Evolutionary conservation across 257 asterid species (phyloP), one percentile per base, ranked within the genome.

Genomic region (Agastache rugosa): DNA sequence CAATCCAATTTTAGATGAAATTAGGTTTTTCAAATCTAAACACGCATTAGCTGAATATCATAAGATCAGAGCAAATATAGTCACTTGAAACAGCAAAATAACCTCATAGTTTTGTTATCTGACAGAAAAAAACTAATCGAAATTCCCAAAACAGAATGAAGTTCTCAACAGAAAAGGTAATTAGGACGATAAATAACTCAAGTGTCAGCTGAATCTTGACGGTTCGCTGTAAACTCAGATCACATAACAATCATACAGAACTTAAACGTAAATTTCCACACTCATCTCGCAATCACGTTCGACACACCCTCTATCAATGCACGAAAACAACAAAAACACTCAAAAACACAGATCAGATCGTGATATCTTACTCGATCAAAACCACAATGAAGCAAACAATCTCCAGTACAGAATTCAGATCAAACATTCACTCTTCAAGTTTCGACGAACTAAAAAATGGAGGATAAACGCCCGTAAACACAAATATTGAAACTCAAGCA

Each of bases 171-270:
- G 35, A 66, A 65, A 19, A 17, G 14, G 15, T 47, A 19, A 41
- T 58, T 11, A 44, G 72, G 72, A 25, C 9, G 35, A 14, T 12
- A 34, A 69, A 65, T 51, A 72, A 22, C 59, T 63, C 71, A 66
- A 51, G 48, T 59, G 1, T 51, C 73, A 73, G 77, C 76, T 64
- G 61, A 63, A 71, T 51, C 69, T 58, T 51, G 63, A 20, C 15
- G 47, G 27, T 8, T 47, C 37, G 59, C 75, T 31, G 55, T 39
- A 65, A 68, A 54, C 67, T 47, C 37, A 23, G 69, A 56, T 69
- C 68, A 66, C 17, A 34, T 9, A 67, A 74, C 34, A 67, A 67
- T 23, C 51, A 72, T 17, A 48, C 71, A 11, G 73, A 71, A 48
- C 20, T 75, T 42, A 39, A 74, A 34, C n/a, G 20, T 22, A 39